phyloP scores from a whole-genome alignment of 257 asterid species.

The Plantago ovata region DNA sequence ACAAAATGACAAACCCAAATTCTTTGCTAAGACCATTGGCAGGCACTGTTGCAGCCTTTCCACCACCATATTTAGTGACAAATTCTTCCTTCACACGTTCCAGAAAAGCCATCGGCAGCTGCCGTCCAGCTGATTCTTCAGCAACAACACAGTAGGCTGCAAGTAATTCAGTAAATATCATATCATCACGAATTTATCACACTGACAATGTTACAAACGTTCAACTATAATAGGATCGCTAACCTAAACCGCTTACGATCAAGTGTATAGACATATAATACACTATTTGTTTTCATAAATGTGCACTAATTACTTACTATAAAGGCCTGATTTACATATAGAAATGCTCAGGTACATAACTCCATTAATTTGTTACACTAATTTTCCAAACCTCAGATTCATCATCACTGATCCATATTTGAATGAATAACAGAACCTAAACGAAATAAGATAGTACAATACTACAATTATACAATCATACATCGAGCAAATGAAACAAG shows the following conservation, averaged over 20 bases:
- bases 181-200: no score
- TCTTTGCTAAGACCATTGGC: constrained; percentile 71
- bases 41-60: constrained; percentile 72
- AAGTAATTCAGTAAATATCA: constrained; percentile 16
- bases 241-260: no score
- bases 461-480: no score
- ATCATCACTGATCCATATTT: neutral
- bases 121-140: constrained; percentile 82
- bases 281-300: no score
- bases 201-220: neutral
- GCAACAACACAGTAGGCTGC: constrained; percentile 91
- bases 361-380: no score
- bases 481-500: constrained; percentile 8
- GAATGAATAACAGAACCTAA: no score
- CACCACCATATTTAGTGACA: constrained; percentile 61
- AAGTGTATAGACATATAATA: no score
- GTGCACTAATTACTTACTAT: no score
- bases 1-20: constrained; percentile 49
- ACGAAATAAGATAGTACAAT: constrained; percentile 4
- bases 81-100: constrained; percentile 83
- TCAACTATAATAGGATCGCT: neutral
- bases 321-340: no score
- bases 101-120: constrained; percentile 72
- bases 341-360: no score
- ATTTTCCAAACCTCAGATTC: no score